These are phyloP conservation scores for Talaromyces sp. DNA, from an alignment of 2,329 filamentous ascomycete genomes.

Conservation along the genomic window DNA sequence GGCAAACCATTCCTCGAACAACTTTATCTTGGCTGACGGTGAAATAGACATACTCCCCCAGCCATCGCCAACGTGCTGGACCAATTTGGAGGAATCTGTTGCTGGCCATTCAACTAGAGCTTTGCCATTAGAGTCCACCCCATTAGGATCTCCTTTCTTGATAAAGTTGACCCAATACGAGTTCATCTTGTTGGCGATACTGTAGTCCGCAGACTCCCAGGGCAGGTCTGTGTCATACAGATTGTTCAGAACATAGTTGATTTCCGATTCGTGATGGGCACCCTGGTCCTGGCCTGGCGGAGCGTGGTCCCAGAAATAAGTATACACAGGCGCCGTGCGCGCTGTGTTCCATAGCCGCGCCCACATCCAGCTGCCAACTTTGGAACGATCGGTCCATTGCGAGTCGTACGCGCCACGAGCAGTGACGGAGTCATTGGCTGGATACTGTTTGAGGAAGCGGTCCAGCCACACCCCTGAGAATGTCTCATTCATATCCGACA, in stretches of 20 bases:
- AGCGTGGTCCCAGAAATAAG: conserved; percentile 23
- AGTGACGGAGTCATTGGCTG: conserved; percentile 1
- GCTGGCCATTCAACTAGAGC: background rate
- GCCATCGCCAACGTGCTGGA: background rate
- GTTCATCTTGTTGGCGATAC: conserved; percentile 19
- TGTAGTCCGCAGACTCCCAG: conserved; percentile 18
- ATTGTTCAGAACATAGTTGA: conserved; percentile 25
- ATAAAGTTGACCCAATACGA: conserved; percentile 28
- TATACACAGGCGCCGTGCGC: conserved; percentile 17
- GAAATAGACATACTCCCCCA: background rate
- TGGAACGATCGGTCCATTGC: conserved; percentile 19
- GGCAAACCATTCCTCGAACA: background rate
- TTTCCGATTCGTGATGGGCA: conserved; percentile 23
- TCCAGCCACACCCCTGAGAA: background rate
- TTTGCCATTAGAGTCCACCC: conserved; percentile 2
- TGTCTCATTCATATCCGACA: background rate
- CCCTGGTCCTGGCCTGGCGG: conserved; percentile 20
- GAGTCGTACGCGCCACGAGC: conserved; percentile 18
- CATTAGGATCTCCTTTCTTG: conserved; percentile 25
- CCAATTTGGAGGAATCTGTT: background rate
- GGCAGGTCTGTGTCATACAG: conserved; percentile 17
- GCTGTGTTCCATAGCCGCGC: conserved; percentile 15
- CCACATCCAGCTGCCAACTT: conserved; percentile 21
- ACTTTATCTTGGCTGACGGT: background rate
- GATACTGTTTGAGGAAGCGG: conserved; percentile 18